Percentiles rank a stretch among this genome's conserved stretches.
These are phyloP conservation scores for Podaxis mareebaensis DNA, from an alignment of 768 basidiomycete genomes.

Conservation along the genomic window DNA sequence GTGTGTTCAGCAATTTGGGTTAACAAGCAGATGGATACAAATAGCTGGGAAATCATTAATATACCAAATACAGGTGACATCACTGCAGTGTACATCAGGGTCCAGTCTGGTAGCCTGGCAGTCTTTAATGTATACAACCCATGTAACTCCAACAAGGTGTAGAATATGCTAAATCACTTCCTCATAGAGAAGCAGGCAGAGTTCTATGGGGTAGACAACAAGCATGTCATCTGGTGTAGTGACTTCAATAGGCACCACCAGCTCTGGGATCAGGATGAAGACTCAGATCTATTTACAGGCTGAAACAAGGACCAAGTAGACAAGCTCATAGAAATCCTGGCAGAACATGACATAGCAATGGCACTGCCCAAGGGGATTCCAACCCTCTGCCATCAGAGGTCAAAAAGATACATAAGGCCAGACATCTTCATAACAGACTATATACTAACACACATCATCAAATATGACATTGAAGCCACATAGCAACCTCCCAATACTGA, in stretches of 20 bases:
- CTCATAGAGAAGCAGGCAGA: neutral
- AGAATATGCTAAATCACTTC: neutral
- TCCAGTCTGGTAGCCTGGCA: too few species aligned
- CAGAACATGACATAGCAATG: conserved; percentile 32
- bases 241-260: conserved; percentile 45
- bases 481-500: conserved; percentile 30
- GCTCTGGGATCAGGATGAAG: conserved; percentile 34
- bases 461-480: conserved; percentile 27
- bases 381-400: conserved; percentile 28
- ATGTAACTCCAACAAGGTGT: neutral
- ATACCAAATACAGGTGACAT: too few species aligned
- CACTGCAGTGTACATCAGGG: too few species aligned
- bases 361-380: conserved; percentile 31
- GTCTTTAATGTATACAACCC: too few species aligned
- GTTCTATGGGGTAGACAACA: neutral
- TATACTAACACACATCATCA: conserved; percentile 17
- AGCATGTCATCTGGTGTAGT: conserved; percentile 31
- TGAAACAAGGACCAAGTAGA: conserved; percentile 23
- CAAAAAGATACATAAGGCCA: conserved; percentile 35
- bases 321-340: conserved; percentile 27
- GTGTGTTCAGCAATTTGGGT: too few species aligned
- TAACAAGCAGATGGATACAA: too few species aligned
- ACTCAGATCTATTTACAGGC: conserved; percentile 35
- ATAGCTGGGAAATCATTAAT: too few species aligned
- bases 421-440: conserved; percentile 40